Evolutionary conservation across 2,329 filamentous ascomycete species (phyloP).

Genomic region (Penicillium sp.): DNA sequence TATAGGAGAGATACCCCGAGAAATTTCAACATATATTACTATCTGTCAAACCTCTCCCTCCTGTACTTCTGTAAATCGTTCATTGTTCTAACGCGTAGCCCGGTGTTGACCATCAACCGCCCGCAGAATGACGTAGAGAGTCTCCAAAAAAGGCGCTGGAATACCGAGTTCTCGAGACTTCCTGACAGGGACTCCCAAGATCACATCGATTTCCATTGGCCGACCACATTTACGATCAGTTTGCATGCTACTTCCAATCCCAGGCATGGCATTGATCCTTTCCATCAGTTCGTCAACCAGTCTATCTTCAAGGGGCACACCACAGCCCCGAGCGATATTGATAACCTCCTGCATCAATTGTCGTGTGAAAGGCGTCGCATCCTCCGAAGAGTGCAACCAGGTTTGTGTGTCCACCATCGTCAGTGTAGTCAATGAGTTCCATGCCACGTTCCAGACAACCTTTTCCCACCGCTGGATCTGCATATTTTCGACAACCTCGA

Average conservation of each 20-base stretch:
- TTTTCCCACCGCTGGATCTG: slow-evolving; percentile 44
- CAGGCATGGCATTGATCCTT: slow-evolving; percentile 41
- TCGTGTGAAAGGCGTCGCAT: slow-evolving; percentile 41
- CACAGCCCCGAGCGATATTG: slow-evolving; percentile 40
- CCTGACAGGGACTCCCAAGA: slow-evolving; percentile 44
- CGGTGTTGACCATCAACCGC: slow-evolving; percentile 28
- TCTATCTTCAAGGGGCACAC: slow-evolving; percentile 38
- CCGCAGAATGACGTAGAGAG: slow-evolving; percentile 36
- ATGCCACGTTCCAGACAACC: slow-evolving; percentile 45
- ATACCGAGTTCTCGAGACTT: slow-evolving; percentile 43
- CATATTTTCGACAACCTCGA: slow-evolving; percentile 37
- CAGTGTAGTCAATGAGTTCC: slow-evolving; percentile 45
- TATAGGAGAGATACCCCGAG: background rate
- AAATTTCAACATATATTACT: background rate
- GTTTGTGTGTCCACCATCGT: slow-evolving; percentile 44
- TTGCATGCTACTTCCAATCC: slow-evolving; percentile 49
- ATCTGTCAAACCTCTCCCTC: too few relatives aligned
- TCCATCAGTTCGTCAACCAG: slow-evolving; percentile 42
- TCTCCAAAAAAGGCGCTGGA: slow-evolving; percentile 41
- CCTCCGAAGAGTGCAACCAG: slow-evolving; percentile 43
- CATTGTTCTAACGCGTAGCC: slow-evolving; percentile 10
- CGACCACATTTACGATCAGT: slow-evolving; percentile 43
- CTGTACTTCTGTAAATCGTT: background rate
- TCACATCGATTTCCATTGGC: slow-evolving; percentile 50
- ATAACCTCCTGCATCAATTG: slow-evolving; percentile 48